Evolutionary conservation across 225 moss, liverwort and hornwort genomes (phyloP).

Genomic region (Physcomitrellopsis africana): DNA sequence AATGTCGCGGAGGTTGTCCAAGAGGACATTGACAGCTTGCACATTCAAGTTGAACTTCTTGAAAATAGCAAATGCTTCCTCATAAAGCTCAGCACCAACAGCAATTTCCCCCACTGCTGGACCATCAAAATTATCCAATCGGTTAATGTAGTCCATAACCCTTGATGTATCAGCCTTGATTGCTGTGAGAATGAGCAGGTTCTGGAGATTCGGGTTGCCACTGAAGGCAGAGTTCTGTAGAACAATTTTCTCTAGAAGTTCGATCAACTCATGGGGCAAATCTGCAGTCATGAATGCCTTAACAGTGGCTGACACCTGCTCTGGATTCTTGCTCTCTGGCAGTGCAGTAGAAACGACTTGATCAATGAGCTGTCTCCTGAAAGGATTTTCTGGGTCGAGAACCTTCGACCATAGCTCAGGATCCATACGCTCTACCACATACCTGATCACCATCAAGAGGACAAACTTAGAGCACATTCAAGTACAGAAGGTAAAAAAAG

Average conservation of each 20-base stretch:
- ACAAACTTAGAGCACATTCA: conserved; percentile 11
- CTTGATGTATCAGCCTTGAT: conserved; percentile 95
- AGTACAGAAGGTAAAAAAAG: conserved; percentile 1
- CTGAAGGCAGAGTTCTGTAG: conserved; percentile 98
- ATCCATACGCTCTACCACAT: conserved; percentile 99
- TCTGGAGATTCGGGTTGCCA: conserved; percentile 96
- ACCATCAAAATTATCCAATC: conserved; percentile 97
- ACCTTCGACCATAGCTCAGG: conserved; percentile 92
- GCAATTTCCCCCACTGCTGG: conserved; percentile 99
- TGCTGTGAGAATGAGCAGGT: conserved; percentile 93
- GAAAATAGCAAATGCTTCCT: conserved; percentile 98
- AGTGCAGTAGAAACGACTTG: conserved; percentile 98
- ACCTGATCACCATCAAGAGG: conserved; percentile 52
- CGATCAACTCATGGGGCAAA: conserved; percentile 95
- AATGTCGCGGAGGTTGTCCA: conserved; percentile 88
- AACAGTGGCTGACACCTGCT: conserved; percentile 99
- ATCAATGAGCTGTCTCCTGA: conserved; percentile 94
- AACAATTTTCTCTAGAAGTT: conserved; percentile 96
- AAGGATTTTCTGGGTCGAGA: conserved; percentile 89
- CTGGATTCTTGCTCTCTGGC: conserved; percentile 97
- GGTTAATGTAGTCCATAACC: conserved; percentile 98
- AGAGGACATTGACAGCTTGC: conserved; percentile 96
- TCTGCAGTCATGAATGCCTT: conserved; percentile 99
- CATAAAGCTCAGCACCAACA: conserved; percentile 87
- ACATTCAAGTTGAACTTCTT: conserved; percentile 98